Evolutionary conservation across 495 filamentous ascomycete genomes (phyloP).

Genomic region (Staphylotrichum tortipilum): DNA sequence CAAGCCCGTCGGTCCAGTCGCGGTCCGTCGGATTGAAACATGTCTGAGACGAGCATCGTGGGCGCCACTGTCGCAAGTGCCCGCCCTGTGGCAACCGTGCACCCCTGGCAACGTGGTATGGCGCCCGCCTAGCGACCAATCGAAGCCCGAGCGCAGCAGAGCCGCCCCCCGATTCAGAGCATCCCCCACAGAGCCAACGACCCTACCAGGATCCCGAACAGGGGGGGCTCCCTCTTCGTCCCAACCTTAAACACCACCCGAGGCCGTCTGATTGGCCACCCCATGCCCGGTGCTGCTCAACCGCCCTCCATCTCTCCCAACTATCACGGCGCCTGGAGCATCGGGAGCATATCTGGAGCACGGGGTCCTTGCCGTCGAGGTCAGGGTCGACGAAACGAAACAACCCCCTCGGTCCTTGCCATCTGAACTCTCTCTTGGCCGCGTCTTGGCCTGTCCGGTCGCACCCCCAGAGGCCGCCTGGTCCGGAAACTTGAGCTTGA

Average conservation of each 20-base stretch:
- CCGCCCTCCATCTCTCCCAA: not conserved
- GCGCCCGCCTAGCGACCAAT: constrained; percentile 19
- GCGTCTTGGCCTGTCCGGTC: not conserved
- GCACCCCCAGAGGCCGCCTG: not conserved
- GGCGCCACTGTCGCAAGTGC: constrained; percentile 24
- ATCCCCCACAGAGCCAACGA: not conserved
- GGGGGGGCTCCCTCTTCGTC: constrained; percentile 21
- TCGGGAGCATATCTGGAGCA: no score
- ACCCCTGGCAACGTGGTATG: constrained; percentile 13
- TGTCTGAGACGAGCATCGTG: constrained; percentile 23
- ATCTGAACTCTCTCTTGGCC: constrained; percentile 14
- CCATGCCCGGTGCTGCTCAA: constrained; percentile 7
- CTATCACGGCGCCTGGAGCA: constrained; percentile 4
- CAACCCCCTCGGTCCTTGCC: constrained; percentile 11
- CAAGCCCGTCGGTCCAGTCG: constrained; percentile 12
- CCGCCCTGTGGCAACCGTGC: constrained; percentile 6
- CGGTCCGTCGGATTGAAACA: constrained; percentile 29
- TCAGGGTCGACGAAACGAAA: constrained; percentile 16
- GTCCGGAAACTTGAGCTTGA: constrained; percentile 2
- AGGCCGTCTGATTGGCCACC: constrained; percentile 19
- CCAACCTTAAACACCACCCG: constrained; percentile 29
- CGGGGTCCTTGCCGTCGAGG: not conserved
- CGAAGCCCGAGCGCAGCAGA: not conserved
- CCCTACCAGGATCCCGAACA: constrained; percentile 22
- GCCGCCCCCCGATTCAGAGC: not conserved